Base-by-base conservation (phyloP, 768 basidiomycete species). In the Tephrocybe sp. region DNA sequence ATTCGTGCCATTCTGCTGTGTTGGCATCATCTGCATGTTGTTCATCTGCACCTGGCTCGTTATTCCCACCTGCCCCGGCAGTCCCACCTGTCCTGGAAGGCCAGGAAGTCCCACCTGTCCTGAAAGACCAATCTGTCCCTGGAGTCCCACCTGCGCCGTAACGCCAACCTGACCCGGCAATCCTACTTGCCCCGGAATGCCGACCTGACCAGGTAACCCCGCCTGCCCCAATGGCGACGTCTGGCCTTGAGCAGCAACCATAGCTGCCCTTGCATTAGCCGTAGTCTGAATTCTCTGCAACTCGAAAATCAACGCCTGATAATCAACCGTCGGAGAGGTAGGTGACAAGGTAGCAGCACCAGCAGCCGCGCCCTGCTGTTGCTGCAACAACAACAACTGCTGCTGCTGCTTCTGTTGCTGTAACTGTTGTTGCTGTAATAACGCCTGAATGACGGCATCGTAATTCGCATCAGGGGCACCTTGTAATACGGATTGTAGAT, bases 391-490 rank as follows among this genome's bases (percentile, higher is more conserved):
- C 49, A 45, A 40, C 22, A 42, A 18, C 42, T 51, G 56, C 42
- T 56, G 53, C 2, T 55, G 57, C 36, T 56, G 55, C 34, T 47
- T 49, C 47, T 57, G 45, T 30, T 38, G 46, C 22, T 57, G 58
- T 29, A 53, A 46, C 34, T 55, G 55, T 41, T 59, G 50, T 23
- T 47, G 49, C 29, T 2, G 40, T 37, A 60, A 31, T 38, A 72
- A 53, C 2, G 64, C 66, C 48, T 64, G 58, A 16, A 72, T 64
- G 4, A 69, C 62, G 0, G 44, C 61, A 24, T 60, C 58, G 52
- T 71, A 73, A 53, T 70, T 61, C 19, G 68, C 69, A 43, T 63
- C 49, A 4, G 64, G 65, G 19, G 55, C 52, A 2, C 63, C 66
- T 41, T 68, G 57, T 21, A 69, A 45, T 18, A 69, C 67, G 23